These are phyloP conservation scores for Scedosporium minutisporum DNA, from an alignment of 2,329 filamentous ascomycete genomes.

Conservation along the genomic window DNA sequence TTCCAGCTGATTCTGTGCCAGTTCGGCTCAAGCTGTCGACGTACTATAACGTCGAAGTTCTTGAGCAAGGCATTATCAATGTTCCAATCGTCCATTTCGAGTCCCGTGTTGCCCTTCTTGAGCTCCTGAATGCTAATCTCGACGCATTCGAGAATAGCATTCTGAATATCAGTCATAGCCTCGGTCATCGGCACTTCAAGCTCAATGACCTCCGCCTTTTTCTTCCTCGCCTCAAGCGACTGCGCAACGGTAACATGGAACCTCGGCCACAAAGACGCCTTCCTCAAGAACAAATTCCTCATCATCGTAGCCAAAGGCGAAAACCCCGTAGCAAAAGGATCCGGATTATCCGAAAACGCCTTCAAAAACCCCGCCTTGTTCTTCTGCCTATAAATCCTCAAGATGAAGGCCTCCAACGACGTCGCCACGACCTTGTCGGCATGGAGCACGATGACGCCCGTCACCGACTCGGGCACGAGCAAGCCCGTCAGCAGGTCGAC, in stretches of 20 bases:
- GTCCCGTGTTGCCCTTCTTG: conserved; percentile 77
- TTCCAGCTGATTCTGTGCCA: conserved; percentile 96
- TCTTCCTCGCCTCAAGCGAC: conserved; percentile 79
- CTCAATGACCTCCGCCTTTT: conserved; percentile 94
- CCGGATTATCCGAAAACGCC: conserved; percentile 87
- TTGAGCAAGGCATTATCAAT: conserved; percentile 88
- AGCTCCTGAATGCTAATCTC: conserved; percentile 90
- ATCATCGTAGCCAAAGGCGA: conserved; percentile 82
- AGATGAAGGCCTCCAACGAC: conserved; percentile 86
- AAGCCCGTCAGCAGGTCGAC: conserved; percentile 84
- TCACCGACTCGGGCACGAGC: conserved; percentile 73
- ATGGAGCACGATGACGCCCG: conserved; percentile 78
- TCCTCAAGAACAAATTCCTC: conserved; percentile 82
- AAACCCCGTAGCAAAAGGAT: conserved; percentile 82
- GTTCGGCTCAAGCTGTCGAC: conserved; percentile 85
- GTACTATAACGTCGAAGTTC: conserved; percentile 82
- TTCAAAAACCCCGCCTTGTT: conserved; percentile 93
- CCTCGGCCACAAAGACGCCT: conserved; percentile 81
- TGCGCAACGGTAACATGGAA: conserved; percentile 88
- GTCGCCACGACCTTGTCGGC: conserved; percentile 81
- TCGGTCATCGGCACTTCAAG: conserved; percentile 94
- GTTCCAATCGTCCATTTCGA: conserved; percentile 97
- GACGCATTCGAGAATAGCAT: conserved; percentile 89
- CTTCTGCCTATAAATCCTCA: conserved; percentile 86
- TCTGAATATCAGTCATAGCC: conserved; percentile 86